Conservation (phyloP, 169 alveolate species). For the Miamiensis avidus region DNA sequence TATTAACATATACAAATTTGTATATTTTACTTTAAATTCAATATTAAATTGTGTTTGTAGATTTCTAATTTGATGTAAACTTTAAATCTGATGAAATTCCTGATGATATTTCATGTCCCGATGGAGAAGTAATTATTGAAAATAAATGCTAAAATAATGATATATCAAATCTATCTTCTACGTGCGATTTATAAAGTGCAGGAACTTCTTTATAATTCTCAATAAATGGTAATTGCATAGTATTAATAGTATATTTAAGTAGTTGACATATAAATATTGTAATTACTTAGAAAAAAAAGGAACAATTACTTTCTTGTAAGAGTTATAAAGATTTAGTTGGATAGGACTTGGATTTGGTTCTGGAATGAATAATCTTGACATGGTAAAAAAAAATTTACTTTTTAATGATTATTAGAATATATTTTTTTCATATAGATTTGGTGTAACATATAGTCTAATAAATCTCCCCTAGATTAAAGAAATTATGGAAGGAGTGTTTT, state of each 20-base stretch:
- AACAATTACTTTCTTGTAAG: too few species aligned
- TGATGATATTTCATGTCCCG: neutral
- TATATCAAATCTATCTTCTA: neutral
- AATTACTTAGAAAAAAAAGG: neutral
- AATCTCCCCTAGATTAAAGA: neutral
- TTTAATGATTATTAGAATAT: too few species aligned
- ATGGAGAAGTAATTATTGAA: neutral
- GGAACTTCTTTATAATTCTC: too few species aligned
- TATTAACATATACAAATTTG: too few species aligned
- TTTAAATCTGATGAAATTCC: neutral
- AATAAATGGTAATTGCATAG: too few species aligned
- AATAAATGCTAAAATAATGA: neutral
- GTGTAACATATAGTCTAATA: neutral
- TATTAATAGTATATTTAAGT: too few species aligned
- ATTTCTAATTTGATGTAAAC: too few species aligned
- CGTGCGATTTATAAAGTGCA: too few species aligned
- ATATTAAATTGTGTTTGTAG: too few species aligned
- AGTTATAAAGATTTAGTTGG: neutral
- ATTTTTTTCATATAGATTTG: neutral
- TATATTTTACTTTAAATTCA: too few species aligned
- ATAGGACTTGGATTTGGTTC: neutral
- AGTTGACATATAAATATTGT: neutral
- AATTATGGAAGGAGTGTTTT: neutral
- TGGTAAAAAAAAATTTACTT: neutral
- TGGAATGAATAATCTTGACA: neutral